These are phyloP conservation scores for Luvunga scandens DNA, from an alignment of 345 rosid species.

Conservation along the genomic window DNA sequence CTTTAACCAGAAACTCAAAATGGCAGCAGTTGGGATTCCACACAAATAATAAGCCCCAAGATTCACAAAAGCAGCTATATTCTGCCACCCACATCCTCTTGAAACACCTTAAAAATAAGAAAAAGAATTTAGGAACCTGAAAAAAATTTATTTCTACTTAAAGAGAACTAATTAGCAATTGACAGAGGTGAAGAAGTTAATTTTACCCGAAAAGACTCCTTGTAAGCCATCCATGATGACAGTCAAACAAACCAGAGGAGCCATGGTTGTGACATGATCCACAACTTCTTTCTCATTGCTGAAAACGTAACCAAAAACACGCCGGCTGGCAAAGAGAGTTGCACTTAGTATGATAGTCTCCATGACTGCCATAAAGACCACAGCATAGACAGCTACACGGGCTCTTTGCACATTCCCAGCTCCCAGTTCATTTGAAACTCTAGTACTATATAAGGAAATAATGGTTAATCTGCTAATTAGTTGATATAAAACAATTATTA, in stretches of 20 bases:
- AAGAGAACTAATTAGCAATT: neutral
- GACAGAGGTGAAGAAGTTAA: neutral
- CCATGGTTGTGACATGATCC: slow-evolving; percentile 58
- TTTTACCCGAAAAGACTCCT: slow-evolving; percentile 64
- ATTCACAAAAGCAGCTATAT: slow-evolving; percentile 72
- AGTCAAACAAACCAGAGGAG: slow-evolving; percentile 65
- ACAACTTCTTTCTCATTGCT: slow-evolving; percentile 73
- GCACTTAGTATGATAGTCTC: slow-evolving; percentile 41
- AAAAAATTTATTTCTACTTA: neutral
- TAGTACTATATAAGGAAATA: no score
- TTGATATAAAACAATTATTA: no score
- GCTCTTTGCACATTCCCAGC: no score
- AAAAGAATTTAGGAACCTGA: neutral
- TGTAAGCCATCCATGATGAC: slow-evolving; percentile 62
- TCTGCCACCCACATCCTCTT: slow-evolving; percentile 90
- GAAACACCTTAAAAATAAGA: slow-evolving; percentile 47
- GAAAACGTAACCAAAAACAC: slow-evolving; percentile 59
- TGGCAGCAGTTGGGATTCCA: slow-evolving; percentile 60
- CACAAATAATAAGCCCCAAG: slow-evolving; percentile 63
- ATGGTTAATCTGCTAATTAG: no score
- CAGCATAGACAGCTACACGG: slow-evolving; percentile 30
- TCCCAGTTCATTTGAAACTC: no score
- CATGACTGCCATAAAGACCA: slow-evolving; percentile 30
- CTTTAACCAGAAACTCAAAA: slow-evolving; percentile 54
- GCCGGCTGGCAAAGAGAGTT: slow-evolving; percentile 38